Percentiles rank a stretch among this genome's conserved stretches.
These are phyloP conservation scores for Globisporangium orthogonon DNA, from an alignment of 352 stramenopile genomes.

Conservation along the genomic window DNA sequence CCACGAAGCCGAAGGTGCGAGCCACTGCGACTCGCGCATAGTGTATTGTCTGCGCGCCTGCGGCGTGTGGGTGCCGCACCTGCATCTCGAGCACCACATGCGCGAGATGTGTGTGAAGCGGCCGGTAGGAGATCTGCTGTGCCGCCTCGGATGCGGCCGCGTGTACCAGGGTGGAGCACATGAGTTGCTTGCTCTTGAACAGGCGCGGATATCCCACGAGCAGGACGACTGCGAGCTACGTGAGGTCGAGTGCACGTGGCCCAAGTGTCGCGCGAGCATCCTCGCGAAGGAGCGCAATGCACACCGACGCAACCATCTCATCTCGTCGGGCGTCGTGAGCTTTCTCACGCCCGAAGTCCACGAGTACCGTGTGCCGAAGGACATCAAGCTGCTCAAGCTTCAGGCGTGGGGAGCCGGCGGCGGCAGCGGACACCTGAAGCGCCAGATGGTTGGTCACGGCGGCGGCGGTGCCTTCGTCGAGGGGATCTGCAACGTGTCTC, in stretches of 20 bases:
- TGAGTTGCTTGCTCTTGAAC: constrained; percentile 55
- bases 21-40: constrained; percentile 45
- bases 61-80: constrained; percentile 53
- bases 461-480: constrained; percentile 70
- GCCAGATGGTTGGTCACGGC: constrained; percentile 41
- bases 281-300: constrained; percentile 52
- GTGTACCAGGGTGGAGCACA: constrained; percentile 52
- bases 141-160: constrained; percentile 48
- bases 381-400: constrained; percentile 55
- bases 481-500: constrained; percentile 43
- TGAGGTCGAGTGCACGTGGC: constrained; percentile 71
- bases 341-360: constrained; percentile 59
- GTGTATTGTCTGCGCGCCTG: constrained; percentile 57
- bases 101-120: constrained; percentile 46
- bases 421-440: constrained; percentile 51
- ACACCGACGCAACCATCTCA: constrained; percentile 51
- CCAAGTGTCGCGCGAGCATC: constrained; percentile 43
- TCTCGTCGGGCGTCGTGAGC: constrained; percentile 49
- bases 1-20: constrained; percentile 39
- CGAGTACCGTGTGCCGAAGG: constrained; percentile 60
- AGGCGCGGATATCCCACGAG: constrained; percentile 59
- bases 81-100: constrained; percentile 45
- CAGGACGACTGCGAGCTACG: constrained; percentile 60
- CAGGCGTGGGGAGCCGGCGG: constrained; percentile 68
- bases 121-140: constrained; percentile 49